Evolutionary conservation across 176 grass and related monocot species (phyloP), one percentile per base, ranked within the genome.

Genomic region (Chrysopogon serrulatus): DNA sequence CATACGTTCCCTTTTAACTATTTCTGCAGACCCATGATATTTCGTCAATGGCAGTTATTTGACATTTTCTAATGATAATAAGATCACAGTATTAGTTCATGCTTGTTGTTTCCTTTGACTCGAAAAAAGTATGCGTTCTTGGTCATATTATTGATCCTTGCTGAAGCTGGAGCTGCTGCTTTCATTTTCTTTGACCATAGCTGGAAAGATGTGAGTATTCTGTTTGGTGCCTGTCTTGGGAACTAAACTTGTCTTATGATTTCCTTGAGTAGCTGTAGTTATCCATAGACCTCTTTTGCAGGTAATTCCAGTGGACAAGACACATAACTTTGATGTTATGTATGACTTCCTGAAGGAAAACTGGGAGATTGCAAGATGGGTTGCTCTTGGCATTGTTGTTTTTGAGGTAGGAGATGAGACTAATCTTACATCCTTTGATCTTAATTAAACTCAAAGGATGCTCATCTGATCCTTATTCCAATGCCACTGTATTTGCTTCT

Each of bases 111-210:
- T 95, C 80, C 93, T 89, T 90, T 98, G 85, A 95, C 83, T 79
- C 51, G 40, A 34, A 73, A 42, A 73, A 77, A 98, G 96, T 98
- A 95, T 51, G 76, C 93, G 84, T 86, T 98, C 84, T 86, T 94
- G 82, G 86, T 98, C 69, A 45, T 92, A 33, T 81, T 98, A 88
- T 87, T 95, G 87, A 74, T 98, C 62, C 69, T 93, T 78, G 89
- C 84, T 78, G 96, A 98, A 70, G 77, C 83, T 86, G 91, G 87
- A 77, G 93, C 91, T 85, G 93, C 96, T 60, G 96, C 92, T 57
- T 98, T 98, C 88, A 98, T 98, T 81, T 98, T 95, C 89, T 98
- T 98, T 64, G 91, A 98, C 65, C 85, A 98, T 48, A 92, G 91
- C 83, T 98, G 96, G 96, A 98, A 95, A 91, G 96, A 98, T 87